Evolutionary conservation across 768 basidiomycete species (phyloP), one percentile per base, ranked within the genome.

Genomic region (Omphalotus guepiniiformis): DNA sequence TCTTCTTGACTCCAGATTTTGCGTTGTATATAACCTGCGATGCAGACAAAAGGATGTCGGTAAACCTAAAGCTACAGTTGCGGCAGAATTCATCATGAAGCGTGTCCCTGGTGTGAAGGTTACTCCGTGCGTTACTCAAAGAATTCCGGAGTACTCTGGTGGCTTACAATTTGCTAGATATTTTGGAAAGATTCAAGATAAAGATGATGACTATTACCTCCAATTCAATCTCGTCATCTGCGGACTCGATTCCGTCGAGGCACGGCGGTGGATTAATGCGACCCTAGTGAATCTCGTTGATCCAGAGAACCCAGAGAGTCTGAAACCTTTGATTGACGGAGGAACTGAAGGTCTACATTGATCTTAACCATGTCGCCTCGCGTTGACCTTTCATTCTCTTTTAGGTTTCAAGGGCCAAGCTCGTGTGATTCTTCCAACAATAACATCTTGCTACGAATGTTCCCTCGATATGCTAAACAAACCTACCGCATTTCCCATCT

Each of bases 391-490:
- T 19, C 22, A 29, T 32, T 27, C 5, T 51, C 25, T 28, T 22
- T n/a, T 30, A 98, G 94, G 95, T 23, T 99, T 99, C 80, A 95
- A 92, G 68, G 96, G 96, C 13, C 96, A 99, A 69, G 93, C 94
- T 34, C 83, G 94, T 51, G 94, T 98, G 35, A 98, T 99, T 57
- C 74, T 99, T 13, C 96, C 96, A 1, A 92, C 91, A 1, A 78
- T 97, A 48, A 85, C 93, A 8, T 94, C 94, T 6, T 99, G 96
- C 63, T 98, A 98, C 58, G 96, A 99, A 65, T 99, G 96, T 63
- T 91, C 91, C 2, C 83, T 99, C 39, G 93, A 97, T 62, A 97
- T 97, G 90, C 79, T 97, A 43, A 97, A 96, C 67, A 97, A 97
- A 53, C 94, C 86, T 1, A 96, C 93, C 32, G 87, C 86, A 11